phyloP scores from a whole-genome alignment of 768 basidiomycete genomes.

The Hypholoma sublateritium region DNA sequence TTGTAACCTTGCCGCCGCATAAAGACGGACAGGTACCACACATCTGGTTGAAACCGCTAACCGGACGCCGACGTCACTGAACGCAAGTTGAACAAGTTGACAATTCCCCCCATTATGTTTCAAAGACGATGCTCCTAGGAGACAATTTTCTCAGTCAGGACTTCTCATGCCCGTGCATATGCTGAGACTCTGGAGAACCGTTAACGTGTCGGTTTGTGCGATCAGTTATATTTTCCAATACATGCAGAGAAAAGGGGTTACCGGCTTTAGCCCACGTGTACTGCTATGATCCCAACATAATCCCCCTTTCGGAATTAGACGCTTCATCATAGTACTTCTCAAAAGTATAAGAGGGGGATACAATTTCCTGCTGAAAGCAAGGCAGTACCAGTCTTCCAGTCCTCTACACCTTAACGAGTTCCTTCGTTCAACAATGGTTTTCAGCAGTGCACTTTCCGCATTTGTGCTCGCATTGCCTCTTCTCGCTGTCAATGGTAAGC shows the following conservation, averaged over 20 bases:
- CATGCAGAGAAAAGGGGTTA: no score
- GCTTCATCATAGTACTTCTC: no score
- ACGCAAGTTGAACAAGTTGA: no score
- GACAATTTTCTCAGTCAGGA: neutral
- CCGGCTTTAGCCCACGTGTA: no score
- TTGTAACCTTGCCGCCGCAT: no score
- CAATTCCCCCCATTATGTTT: no score
- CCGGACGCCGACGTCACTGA: no score
- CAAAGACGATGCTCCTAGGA: no score
- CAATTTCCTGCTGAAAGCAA: neutral
- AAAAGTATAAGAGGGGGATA: conserved; percentile 6
- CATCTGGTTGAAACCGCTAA: no score
- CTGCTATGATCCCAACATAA: no score
- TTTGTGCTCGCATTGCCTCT: conserved; percentile 5
- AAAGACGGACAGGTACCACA: no score
- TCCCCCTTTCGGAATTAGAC: no score
- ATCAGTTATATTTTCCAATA: neutral
- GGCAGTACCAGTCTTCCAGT: conserved; percentile 2
- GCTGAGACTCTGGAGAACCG: neutral
- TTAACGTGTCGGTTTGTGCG: neutral
- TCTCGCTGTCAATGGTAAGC: neutral
- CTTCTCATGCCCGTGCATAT: neutral
- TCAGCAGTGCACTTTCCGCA: conserved; percentile 6
- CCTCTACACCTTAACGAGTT: neutral
- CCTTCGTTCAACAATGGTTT: conserved; percentile 5